phyloP scores from a whole-genome alignment of 2,329 filamentous ascomycete genomes.

The Ascochyta rabiei region DNA sequence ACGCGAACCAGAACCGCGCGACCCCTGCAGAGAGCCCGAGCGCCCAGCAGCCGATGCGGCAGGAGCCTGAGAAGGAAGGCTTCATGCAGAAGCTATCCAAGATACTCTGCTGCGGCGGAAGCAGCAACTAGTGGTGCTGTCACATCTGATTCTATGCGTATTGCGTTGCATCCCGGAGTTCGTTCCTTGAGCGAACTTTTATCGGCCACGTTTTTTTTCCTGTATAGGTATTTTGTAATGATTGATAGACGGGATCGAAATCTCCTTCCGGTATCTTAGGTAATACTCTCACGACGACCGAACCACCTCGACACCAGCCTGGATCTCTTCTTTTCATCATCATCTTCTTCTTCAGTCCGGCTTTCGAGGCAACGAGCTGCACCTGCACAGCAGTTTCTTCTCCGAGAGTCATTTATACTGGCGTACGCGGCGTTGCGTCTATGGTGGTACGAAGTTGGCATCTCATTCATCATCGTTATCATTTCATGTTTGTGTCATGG shows the following conservation, averaged over 20 bases:
- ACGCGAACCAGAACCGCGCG: slow-evolving; percentile 61
- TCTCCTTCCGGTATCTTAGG: slow-evolving; percentile 41
- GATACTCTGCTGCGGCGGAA: slow-evolving; percentile 77
- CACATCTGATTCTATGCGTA: slow-evolving; percentile 26
- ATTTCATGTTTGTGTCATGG: slow-evolving; percentile 29
- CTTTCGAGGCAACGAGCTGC: slow-evolving; percentile 28
- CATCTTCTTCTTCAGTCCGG: slow-evolving; percentile 29
- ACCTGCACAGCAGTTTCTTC: slow-evolving; percentile 26
- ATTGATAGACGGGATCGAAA: slow-evolving; percentile 49
- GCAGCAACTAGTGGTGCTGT: slow-evolving; percentile 31
- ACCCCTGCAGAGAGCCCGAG: slow-evolving; percentile 50
- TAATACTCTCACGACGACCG: slow-evolving; percentile 45
- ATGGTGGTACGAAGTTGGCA: slow-evolving; percentile 27
- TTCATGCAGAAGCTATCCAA: slow-evolving; percentile 94
- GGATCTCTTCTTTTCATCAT: slow-evolving; percentile 38
- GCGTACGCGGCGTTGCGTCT: slow-evolving; percentile 38
- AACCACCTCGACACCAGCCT: slow-evolving; percentile 32
- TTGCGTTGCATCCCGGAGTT: slow-evolving; percentile 45
- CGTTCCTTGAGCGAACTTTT: slow-evolving; percentile 42
- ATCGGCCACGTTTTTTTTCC: slow-evolving; percentile 41
- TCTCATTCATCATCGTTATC: slow-evolving; percentile 30
- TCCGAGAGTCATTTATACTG: slow-evolving; percentile 30
- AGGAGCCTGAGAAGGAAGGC: slow-evolving; percentile 70
- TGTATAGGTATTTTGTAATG: slow-evolving; percentile 52
- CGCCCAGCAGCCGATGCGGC: slow-evolving; percentile 61